Evolutionary conservation across 75 land plant species (phyloP).

Genomic region (Chamaecyparis obtusa): DNA sequence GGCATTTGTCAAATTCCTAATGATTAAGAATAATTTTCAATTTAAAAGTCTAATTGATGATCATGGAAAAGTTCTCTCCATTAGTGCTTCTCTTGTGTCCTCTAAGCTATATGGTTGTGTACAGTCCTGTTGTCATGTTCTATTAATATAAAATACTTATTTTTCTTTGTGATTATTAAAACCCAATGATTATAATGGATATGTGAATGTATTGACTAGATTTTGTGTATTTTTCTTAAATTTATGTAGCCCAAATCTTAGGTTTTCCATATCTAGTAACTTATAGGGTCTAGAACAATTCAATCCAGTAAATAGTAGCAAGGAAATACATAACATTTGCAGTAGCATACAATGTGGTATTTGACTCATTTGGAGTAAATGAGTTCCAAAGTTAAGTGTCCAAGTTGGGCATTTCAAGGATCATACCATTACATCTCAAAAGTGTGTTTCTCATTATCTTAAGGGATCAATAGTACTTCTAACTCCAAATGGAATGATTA

Average conservation of each 20-base stretch:
- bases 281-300: neutral
- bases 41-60: too few species aligned
- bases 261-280: neutral
- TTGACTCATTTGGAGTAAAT: constrained; percentile 15
- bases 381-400: neutral
- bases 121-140: too few species aligned
- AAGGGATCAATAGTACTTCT: neutral
- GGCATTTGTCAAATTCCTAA: too few species aligned
- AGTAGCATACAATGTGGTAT: constrained; percentile 17
- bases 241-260: neutral
- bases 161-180: too few species aligned
- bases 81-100: too few species aligned
- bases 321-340: constrained; percentile 21
- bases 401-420: constrained; percentile 17
- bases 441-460: neutral
- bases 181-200: too few species aligned
- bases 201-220: too few species aligned
- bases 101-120: too few species aligned
- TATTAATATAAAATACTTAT: too few species aligned
- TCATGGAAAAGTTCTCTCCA: too few species aligned
- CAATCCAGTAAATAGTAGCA: neutral
- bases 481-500: neutral
- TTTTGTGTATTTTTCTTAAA: neutral
- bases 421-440: neutral
- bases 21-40: too few species aligned